phyloP scores from a whole-genome alignment of 177 flowering plant genomes.

The Vitis hybrid region DNA sequence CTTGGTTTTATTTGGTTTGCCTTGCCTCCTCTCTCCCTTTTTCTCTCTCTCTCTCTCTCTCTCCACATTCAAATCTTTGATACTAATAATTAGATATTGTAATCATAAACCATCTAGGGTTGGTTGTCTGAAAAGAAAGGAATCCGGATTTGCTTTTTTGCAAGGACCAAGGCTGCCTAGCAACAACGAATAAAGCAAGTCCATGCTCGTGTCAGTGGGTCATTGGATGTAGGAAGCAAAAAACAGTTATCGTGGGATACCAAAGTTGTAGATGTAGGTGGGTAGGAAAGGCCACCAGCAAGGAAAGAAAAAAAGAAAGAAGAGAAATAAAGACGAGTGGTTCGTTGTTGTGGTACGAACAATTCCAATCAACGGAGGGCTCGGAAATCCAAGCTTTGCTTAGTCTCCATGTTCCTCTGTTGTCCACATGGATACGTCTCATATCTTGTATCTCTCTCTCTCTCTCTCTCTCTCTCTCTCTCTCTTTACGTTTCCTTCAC shows the following conservation, averaged over 20 bases:
- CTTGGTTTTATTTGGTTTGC: background rate
- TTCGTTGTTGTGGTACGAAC: background rate
- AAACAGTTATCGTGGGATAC: constrained; percentile 5
- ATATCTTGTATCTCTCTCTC: background rate
- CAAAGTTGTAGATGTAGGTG: background rate
- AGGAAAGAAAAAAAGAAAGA: background rate
- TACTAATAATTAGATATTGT: constrained; percentile 1
- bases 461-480: constrained; percentile 1
- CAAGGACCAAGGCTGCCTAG: constrained; percentile 34
- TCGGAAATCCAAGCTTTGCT: constrained; percentile 14
- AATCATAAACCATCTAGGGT: constrained; percentile 6
- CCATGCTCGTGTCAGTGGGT: background rate
- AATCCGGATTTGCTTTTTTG: constrained; percentile 32
- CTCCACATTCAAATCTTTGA: background rate
- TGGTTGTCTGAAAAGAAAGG: constrained; percentile 17
- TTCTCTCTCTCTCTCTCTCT: background rate
- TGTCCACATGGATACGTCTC: constrained; percentile 8
- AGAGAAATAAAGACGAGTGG: background rate
- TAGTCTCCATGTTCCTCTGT: background rate
- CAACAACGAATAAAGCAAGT: constrained; percentile 26
- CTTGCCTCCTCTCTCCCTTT: background rate
- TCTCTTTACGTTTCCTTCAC: background rate
- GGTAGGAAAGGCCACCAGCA: background rate
- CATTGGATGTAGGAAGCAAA: constrained; percentile 2
- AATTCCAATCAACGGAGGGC: constrained; percentile 6